Conservation (phyloP, 2,329 filamentous ascomycete species). For the Cladorrhinum sp. region DNA sequence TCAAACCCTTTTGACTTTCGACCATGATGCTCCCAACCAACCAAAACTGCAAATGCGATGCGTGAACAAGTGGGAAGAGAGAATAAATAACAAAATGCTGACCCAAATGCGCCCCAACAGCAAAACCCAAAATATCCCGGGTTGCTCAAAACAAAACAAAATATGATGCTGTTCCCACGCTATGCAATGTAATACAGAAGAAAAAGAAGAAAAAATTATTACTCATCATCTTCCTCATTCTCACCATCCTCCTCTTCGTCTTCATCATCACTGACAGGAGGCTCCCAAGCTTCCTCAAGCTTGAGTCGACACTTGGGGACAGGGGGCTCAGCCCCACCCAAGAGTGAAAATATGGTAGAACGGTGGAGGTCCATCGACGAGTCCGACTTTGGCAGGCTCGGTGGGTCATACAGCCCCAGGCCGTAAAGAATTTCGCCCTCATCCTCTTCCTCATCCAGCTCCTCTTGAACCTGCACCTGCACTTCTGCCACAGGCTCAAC, state of each 20-base stretch:
- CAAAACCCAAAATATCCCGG: conserved; percentile 10
- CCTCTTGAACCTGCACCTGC: conserved; percentile 32
- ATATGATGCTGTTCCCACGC: background rate
- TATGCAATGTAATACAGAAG: background rate
- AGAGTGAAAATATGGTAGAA: conserved; percentile 52
- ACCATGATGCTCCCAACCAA: background rate
- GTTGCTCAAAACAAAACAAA: too few relatives aligned
- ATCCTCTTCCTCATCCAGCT: conserved; percentile 50
- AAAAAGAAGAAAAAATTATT: conserved; percentile 28
- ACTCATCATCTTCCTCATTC: conserved; percentile 46
- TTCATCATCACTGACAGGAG: conserved; percentile 58
- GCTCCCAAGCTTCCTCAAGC: conserved; percentile 75
- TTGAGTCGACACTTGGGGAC: conserved; percentile 55
- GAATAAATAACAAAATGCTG: conserved; percentile 1
- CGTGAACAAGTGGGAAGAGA: background rate
- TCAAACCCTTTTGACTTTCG: background rate
- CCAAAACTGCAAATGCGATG: background rate
- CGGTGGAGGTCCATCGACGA: conserved; percentile 53
- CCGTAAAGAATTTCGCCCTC: conserved; percentile 73
- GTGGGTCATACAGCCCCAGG: conserved; percentile 76
- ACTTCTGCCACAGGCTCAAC: background rate
- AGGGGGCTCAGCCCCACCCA: conserved; percentile 49
- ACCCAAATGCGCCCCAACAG: conserved; percentile 9
- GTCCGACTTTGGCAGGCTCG: conserved; percentile 54
- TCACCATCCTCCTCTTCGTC: conserved; percentile 50